A percentile compares a stretch with the other conserved stretches of the same genome.
Conservation (phyloP, 345 rosid genomes). For the Atalantia buxifolia region DNA sequence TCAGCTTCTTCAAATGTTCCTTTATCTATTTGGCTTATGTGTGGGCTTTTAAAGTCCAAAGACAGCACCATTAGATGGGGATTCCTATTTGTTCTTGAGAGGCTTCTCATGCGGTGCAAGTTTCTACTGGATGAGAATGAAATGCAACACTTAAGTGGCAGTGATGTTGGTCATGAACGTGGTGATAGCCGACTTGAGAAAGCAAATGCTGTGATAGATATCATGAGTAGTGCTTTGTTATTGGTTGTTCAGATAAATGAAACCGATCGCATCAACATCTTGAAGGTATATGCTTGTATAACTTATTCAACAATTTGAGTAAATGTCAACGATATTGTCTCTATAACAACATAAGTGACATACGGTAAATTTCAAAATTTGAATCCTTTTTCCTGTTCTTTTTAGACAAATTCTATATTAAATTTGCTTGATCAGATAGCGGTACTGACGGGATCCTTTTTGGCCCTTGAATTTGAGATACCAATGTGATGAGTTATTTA, state of each 20-base stretch:
- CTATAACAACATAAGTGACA: neutral
- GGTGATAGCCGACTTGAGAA: constrained; percentile 72
- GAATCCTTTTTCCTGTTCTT: neutral
- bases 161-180: constrained; percentile 34
- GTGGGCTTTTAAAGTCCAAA: constrained; percentile 92
- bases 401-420: neutral
- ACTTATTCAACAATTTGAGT: neutral
- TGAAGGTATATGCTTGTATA: constrained; percentile 63
- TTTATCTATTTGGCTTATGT: constrained; percentile 75
- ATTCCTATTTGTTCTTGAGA: constrained; percentile 78
- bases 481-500: neutral
- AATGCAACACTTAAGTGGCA: constrained; percentile 48
- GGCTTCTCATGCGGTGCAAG: constrained; percentile 96
- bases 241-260: constrained; percentile 84
- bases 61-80: constrained; percentile 78
- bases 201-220: constrained; percentile 90
- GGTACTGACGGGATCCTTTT: neutral
- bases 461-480: neutral
- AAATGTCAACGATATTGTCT: neutral
- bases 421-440: constrained; percentile 1
- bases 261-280: constrained; percentile 85
- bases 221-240: constrained; percentile 89
- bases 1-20: constrained; percentile 70
- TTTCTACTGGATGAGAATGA: constrained; percentile 88
- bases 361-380: neutral